A percentile compares a stretch with the other conserved stretches of the same genome.
phyloP scores from a whole-genome alignment of 441 rosid species.

The Aquilaria agallochum region DNA sequence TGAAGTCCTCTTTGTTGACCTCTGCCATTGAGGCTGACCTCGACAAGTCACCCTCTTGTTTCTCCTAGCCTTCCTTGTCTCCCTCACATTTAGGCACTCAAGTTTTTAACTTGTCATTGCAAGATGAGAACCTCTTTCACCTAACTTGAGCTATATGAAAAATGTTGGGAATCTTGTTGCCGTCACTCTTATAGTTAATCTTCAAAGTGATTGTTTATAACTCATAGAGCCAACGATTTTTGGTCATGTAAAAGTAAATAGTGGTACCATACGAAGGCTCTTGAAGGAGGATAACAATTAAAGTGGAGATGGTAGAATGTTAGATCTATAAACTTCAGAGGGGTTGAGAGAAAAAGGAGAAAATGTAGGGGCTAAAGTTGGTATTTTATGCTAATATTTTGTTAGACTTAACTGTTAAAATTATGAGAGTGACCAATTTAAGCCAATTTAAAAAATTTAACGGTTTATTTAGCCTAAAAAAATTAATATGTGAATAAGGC shows the following conservation, averaged over 20 bases:
- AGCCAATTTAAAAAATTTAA: no score
- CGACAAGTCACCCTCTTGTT: slow-evolving; percentile 17
- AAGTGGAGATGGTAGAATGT: no score
- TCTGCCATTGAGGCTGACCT: no score
- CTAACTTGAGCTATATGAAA: slow-evolving; percentile 55
- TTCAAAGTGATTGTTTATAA: slow-evolving; percentile 53
- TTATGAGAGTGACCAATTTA: no score
- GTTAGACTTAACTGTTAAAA: no score
- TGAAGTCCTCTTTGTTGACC: no score
- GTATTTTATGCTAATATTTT: no score
- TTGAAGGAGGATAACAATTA: slow-evolving; percentile 52
- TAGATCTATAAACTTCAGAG: no score
- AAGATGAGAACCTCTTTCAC: slow-evolving; percentile 40
- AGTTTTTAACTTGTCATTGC: slow-evolving; percentile 55
- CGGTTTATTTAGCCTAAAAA: no score
- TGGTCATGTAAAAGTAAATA: slow-evolving; percentile 83
- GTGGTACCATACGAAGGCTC: slow-evolving; percentile 73
- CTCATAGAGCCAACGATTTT: slow-evolving; percentile 97
- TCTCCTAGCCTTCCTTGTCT: slow-evolving; percentile 66
- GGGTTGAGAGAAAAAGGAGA: no score
- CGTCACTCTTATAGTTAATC: slow-evolving; percentile 53
- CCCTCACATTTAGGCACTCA: slow-evolving; percentile 45
- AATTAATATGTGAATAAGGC: no score
- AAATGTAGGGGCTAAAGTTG: no score
- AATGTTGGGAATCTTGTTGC: slow-evolving; percentile 27